phyloP scores from a whole-genome alignment of 2,329 filamentous ascomycete genomes.

The Ophiostoma piceae region DNA sequence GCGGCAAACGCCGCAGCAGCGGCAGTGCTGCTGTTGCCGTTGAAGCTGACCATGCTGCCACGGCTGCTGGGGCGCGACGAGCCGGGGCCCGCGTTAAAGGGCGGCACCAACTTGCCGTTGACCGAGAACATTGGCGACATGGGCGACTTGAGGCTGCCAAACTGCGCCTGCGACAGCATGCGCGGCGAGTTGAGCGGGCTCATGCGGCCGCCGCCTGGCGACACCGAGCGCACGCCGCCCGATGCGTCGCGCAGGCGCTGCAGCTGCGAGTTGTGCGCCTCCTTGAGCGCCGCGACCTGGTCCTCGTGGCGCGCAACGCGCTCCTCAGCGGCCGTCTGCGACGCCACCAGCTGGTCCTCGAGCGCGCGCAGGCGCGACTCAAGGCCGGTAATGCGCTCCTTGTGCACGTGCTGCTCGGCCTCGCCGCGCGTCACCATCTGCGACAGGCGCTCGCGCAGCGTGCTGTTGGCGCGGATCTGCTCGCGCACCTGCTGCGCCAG shows the following conservation, averaged over 20 bases:
- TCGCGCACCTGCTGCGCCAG: slow-evolving; percentile 72
- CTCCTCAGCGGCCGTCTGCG: slow-evolving; percentile 83
- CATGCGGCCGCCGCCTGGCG: slow-evolving; percentile 15
- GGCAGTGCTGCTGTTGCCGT: slow-evolving; percentile 37
- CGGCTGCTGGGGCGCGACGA: slow-evolving; percentile 32
- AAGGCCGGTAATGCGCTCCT: slow-evolving; percentile 74
- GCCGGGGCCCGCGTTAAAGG: background rate
- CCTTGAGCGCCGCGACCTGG: slow-evolving; percentile 68
- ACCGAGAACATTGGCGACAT: slow-evolving; percentile 56
- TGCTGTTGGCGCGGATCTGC: slow-evolving; percentile 72
- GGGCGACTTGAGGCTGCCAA: background rate
- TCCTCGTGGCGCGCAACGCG: slow-evolving; percentile 79
- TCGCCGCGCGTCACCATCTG: slow-evolving; percentile 81
- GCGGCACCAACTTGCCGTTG: slow-evolving; percentile 30
- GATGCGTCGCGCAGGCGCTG: slow-evolving; percentile 59
- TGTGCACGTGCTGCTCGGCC: slow-evolving; percentile 72
- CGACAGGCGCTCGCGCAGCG: slow-evolving; percentile 68
- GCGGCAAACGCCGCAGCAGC: background rate
- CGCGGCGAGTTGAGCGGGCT: slow-evolving; percentile 41
- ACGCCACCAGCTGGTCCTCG: slow-evolving; percentile 76
- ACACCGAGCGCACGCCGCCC: slow-evolving; percentile 26
- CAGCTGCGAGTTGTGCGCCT: slow-evolving; percentile 71
- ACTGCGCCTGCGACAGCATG: slow-evolving; percentile 32
- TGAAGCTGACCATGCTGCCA: slow-evolving; percentile 37
- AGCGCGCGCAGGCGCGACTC: slow-evolving; percentile 74